Conservation (phyloP, 306 rosid species). For the Arachis hypogaea region DNA sequence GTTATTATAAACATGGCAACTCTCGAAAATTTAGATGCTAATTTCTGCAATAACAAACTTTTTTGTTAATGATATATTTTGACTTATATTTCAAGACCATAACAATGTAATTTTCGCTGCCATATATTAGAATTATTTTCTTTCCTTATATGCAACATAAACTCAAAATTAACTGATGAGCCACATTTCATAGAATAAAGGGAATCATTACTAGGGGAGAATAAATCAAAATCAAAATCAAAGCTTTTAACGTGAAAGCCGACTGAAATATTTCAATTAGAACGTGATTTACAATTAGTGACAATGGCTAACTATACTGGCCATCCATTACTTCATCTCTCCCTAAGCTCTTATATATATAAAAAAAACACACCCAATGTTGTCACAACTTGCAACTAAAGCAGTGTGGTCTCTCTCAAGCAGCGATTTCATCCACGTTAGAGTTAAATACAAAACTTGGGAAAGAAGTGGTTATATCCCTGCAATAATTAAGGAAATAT, state of each 20-base stretch:
- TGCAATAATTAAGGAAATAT: conserved; percentile 48
- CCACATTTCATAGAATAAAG: not conserved
- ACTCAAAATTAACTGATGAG: not conserved
- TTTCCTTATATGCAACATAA: not conserved
- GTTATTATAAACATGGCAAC: too few species aligned
- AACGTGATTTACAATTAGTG: conserved; percentile 45
- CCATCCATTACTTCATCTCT: conserved; percentile 19
- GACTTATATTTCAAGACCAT: too few species aligned
- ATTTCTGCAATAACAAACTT: too few species aligned
- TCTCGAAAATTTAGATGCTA: too few species aligned
- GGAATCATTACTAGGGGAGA: not conserved
- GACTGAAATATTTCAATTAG: conserved; percentile 34
- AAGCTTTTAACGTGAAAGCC: not conserved
- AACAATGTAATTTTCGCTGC: too few species aligned
- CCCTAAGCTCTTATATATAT: conserved; percentile 10
- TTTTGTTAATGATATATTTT: too few species aligned
- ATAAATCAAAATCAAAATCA: not conserved
- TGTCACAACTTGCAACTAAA: conserved; percentile 42
- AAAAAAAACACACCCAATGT: conserved; percentile 21
- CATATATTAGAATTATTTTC: too few species aligned
- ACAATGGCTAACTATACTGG: conserved; percentile 23
- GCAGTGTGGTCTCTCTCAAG: conserved; percentile 50
- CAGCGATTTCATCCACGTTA: conserved; percentile 85
- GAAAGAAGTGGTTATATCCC: conserved; percentile 92
- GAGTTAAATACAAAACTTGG: conserved; percentile 96